phyloP scores from a whole-genome alignment of 768 basidiomycete species.

The Myochromella boudieri region DNA sequence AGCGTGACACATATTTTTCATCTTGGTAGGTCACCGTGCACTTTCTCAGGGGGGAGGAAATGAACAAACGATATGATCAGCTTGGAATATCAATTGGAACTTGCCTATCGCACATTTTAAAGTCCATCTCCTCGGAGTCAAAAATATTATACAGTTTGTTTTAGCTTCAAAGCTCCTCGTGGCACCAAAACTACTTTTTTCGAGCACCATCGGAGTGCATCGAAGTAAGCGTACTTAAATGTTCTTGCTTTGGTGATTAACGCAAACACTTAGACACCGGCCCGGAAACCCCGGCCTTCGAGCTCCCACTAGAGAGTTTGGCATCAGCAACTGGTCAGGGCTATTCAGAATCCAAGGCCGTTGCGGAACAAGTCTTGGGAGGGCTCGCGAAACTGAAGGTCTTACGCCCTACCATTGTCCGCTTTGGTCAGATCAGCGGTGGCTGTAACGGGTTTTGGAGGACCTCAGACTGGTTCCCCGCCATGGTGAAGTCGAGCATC shows the following conservation, averaged over 20 bases:
- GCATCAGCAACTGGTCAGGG: conserved; percentile 29
- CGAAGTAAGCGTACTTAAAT: neutral
- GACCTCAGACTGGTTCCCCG: conserved; percentile 35
- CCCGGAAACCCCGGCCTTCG: conserved; percentile 10
- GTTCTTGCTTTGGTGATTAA: neutral
- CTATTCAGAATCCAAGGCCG: conserved; percentile 43
- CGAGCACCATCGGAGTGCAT: conserved; percentile 27
- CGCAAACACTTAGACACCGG: neutral
- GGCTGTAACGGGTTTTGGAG: conserved; percentile 36
- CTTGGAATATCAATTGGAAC: too few relatives aligned
- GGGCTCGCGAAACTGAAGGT: conserved; percentile 14
- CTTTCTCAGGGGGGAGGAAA: too few relatives aligned
- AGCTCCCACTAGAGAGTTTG: conserved; percentile 17
- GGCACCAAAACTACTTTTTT: conserved; percentile 42
- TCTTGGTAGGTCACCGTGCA: too few relatives aligned
- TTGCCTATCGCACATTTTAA: too few relatives aligned
- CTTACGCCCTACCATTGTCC: conserved; percentile 24
- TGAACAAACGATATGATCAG: too few relatives aligned
- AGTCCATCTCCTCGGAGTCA: too few relatives aligned
- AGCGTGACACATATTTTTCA: too few relatives aligned
- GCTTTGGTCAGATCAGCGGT: conserved; percentile 38
- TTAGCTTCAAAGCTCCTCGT: conserved; percentile 33
- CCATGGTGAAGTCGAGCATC: conserved; percentile 21
- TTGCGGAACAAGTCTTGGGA: conserved; percentile 37
- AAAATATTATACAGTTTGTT: too few relatives aligned